phyloP scores from a whole-genome alignment of 169 alveolate genomes.

The Plasmodium fragile region DNA sequence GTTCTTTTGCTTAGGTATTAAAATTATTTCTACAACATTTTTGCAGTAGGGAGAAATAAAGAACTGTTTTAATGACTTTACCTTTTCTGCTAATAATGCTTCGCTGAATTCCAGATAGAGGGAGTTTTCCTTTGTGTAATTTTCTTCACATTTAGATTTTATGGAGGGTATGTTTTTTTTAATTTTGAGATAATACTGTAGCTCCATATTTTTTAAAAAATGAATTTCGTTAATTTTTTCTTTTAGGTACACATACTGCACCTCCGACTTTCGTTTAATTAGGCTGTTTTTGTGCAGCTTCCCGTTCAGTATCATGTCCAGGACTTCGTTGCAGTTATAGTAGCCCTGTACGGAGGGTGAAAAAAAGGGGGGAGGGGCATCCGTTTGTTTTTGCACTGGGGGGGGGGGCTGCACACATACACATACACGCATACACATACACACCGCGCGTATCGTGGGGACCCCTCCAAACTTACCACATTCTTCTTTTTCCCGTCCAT shows the following conservation, averaged over 20 bases:
- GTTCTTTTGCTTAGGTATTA: slow-evolving; percentile 48
- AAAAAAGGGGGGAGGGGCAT: neutral
- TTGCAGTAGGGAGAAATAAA: slow-evolving; percentile 48
- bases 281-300: slow-evolving; percentile 25
- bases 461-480: slow-evolving; percentile 33
- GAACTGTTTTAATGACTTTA: slow-evolving; percentile 58
- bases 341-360: neutral
- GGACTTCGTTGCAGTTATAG: slow-evolving; percentile 50
- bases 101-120: slow-evolving; percentile 45
- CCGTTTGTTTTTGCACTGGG: neutral
- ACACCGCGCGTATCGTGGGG: neutral
- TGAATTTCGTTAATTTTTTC: slow-evolving; percentile 43
- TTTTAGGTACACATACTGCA: slow-evolving; percentile 26
- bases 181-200: slow-evolving; percentile 52
- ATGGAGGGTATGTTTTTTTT: slow-evolving; percentile 17
- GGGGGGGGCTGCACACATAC: neutral
- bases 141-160: slow-evolving; percentile 20
- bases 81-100: slow-evolving; percentile 53
- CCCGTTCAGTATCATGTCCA: slow-evolving; percentile 59
- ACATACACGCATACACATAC: neutral
- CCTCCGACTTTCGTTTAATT: slow-evolving; percentile 39
- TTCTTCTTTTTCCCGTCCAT: slow-evolving; percentile 22
- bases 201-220: slow-evolving; percentile 57
- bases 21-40: slow-evolving; percentile 46
- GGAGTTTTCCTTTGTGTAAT: slow-evolving; percentile 8